Evolutionary conservation across 2,329 filamentous ascomycete genomes (phyloP).

Genomic region (Trichoderma atrobrunneum): DNA sequence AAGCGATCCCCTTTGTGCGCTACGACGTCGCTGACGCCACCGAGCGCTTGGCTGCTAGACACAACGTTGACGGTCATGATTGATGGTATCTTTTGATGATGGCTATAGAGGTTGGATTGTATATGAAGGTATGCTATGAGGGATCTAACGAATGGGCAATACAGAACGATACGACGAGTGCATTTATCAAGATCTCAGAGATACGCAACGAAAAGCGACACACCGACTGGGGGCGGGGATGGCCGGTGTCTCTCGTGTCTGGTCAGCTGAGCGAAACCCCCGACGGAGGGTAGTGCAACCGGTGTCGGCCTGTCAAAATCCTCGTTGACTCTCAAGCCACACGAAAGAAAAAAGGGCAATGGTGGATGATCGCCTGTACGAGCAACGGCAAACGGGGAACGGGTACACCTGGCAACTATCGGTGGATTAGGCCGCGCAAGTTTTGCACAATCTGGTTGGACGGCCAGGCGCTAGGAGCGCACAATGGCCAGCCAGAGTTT

Average conservation of each 20-base stretch:
- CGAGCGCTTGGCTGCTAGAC: slow-evolving; percentile 27
- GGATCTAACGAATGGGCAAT: not conserved
- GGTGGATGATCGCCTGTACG: slow-evolving; percentile 19
- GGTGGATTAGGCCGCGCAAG: slow-evolving; percentile 27
- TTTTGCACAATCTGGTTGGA: slow-evolving; percentile 29
- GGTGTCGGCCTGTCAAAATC: slow-evolving; percentile 22
- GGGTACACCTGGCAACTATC: slow-evolving; percentile 25
- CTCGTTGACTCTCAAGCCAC: slow-evolving; percentile 6
- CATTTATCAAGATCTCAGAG: not conserved
- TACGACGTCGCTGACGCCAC: slow-evolving; percentile 24
- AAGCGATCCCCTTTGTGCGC: slow-evolving; percentile 47
- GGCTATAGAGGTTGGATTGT: not conserved
- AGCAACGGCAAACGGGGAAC: not conserved
- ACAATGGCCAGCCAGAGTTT: slow-evolving; percentile 6
- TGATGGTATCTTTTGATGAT: slow-evolving; percentile 23
- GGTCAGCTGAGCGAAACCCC: slow-evolving; percentile 23
- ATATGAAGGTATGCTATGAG: slow-evolving; percentile 10
- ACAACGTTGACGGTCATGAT: slow-evolving; percentile 38
- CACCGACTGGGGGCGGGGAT: slow-evolving; percentile 29
- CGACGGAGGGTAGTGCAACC: slow-evolving; percentile 11
- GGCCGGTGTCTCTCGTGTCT: slow-evolving; percentile 21
- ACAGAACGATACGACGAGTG: not conserved
- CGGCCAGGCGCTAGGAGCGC: slow-evolving; percentile 24
- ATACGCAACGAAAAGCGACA: slow-evolving; percentile 26
- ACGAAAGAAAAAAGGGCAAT: not conserved